These are phyloP conservation scores for Claviceps maximensis DNA, from an alignment of 2,329 filamentous ascomycete genomes.

Conservation along the genomic window DNA sequence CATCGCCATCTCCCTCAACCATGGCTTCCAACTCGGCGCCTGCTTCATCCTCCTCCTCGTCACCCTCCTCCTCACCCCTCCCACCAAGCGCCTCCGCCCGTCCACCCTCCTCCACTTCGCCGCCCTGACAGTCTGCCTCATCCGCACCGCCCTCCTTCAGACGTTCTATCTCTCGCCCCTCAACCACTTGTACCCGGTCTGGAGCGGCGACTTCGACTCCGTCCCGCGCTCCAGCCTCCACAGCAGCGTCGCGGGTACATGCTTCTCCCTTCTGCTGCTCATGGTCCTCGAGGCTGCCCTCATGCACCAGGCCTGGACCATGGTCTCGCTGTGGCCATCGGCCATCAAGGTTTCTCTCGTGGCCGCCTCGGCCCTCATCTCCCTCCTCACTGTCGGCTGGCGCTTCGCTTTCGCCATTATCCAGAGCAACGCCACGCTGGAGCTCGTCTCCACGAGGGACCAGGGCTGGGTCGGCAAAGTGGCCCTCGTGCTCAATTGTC, in stretches of 20 bases:
- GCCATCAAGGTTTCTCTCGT: conserved; percentile 19
- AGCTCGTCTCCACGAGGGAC: conserved; percentile 9
- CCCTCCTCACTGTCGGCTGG: conserved; percentile 18
- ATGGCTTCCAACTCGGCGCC: conserved; percentile 57
- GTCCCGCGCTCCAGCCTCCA: conserved; percentile 28
- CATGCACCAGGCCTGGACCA: conserved; percentile 38
- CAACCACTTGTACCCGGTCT: conserved; percentile 46
- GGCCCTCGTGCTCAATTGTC: conserved; percentile 25
- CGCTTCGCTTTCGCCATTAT: conserved; percentile 22
- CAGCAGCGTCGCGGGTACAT: conserved; percentile 25
- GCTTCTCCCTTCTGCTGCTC: conserved; percentile 30
- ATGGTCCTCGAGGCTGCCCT: conserved; percentile 34
- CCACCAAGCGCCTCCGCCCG: conserved; percentile 47
- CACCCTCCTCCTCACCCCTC: conserved; percentile 52
- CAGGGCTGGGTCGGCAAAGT: conserved; percentile 26
- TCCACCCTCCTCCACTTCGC: conserved; percentile 54
- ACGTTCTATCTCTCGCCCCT: conserved; percentile 49
- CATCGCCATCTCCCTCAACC: conserved; percentile 42
- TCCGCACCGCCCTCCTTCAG: conserved; percentile 43
- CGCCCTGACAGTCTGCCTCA: conserved; percentile 45
- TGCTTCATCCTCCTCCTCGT: conserved; percentile 51
- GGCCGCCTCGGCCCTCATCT: conserved; percentile 22
- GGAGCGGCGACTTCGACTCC: conserved; percentile 38
- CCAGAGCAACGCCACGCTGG: conserved; percentile 21
- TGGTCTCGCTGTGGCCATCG: conserved; percentile 34